Conservation (phyloP, 371 early-diverging fungal species). For the Sporodiniella umbellata region DNA sequence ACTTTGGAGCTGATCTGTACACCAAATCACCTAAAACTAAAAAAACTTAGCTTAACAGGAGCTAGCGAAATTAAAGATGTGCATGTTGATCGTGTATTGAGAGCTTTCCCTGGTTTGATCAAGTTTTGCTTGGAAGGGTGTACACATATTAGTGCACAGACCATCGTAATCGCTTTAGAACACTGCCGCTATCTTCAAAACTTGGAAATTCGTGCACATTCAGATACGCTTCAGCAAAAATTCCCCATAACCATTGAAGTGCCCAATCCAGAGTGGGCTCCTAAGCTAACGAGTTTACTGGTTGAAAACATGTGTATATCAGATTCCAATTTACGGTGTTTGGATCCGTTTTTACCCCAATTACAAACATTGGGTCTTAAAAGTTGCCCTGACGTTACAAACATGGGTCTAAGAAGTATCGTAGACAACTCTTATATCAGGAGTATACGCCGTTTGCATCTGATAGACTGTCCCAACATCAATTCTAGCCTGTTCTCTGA, state of each 20-base stretch:
- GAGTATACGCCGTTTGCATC: constrained; percentile 3
- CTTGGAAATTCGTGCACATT: constrained; percentile 30
- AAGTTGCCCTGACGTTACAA: constrained; percentile 2
- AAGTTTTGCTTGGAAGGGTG: constrained; percentile 23
- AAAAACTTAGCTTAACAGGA: constrained; percentile 23
- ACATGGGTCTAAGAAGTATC: neutral
- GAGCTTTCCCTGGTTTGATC: constrained; percentile 18
- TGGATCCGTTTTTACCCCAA: neutral
- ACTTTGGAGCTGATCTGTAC: constrained; percentile 15
- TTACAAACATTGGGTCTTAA: constrained; percentile 6
- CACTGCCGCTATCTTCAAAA: constrained; percentile 13
- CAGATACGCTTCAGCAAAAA: neutral
- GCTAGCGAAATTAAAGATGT: constrained; percentile 13
- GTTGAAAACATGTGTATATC: constrained; percentile 14
- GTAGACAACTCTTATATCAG: neutral
- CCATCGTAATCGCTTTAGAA: constrained; percentile 7
- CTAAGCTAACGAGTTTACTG: neutral
- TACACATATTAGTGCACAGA: neutral
- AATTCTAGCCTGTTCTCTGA: neutral
- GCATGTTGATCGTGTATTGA: constrained; percentile 3
- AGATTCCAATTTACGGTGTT: neutral
- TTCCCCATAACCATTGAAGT: neutral
- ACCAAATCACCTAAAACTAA: constrained; percentile 6
- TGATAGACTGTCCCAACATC: constrained; percentile 14
- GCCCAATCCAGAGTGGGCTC: neutral